These are phyloP conservation scores for Phlyctochytrium bullatum DNA, from an alignment of 192 early-diverging fungal species.

Conservation along the genomic window DNA sequence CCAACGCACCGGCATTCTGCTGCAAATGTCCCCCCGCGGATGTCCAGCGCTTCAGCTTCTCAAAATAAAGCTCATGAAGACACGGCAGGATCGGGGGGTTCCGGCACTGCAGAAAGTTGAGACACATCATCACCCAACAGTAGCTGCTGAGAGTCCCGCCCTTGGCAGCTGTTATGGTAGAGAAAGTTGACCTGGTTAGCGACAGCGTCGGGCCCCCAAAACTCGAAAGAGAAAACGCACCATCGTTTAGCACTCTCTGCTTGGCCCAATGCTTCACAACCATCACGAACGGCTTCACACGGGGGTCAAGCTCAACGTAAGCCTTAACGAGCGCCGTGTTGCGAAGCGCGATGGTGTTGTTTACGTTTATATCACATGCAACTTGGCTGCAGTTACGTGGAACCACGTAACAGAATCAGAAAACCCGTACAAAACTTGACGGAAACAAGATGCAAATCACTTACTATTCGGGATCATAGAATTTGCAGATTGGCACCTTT, in stretches of 20 bases:
- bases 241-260: constrained; percentile 82
- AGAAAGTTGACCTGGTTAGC: not conserved
- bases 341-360: constrained; percentile 84
- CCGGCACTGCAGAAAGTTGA: constrained; percentile 92
- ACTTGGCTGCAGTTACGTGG: constrained; percentile 33
- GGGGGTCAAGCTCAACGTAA: constrained; percentile 82
- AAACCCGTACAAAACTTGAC: not conserved
- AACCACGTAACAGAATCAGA: not conserved
- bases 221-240: constrained; percentile 42
- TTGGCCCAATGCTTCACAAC: constrained; percentile 94
- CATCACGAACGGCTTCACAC: constrained; percentile 87
- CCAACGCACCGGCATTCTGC: not conserved
- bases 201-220: not conserved
- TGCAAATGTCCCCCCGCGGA: not conserved
- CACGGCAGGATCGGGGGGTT: constrained; percentile 85
- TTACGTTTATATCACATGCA: constrained; percentile 92
- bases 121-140: constrained; percentile 89
- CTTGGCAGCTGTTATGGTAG: constrained; percentile 66
- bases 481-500: constrained; percentile 90
- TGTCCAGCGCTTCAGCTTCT: constrained; percentile 3
- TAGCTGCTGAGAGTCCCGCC: constrained; percentile 94
- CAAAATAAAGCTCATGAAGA: constrained; percentile 63
- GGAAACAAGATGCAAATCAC: constrained; percentile 26
- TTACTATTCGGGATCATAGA: constrained; percentile 85
- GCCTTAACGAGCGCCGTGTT: constrained; percentile 89